Evolutionary conservation across 306 rosid genomes (phyloP).

Genomic region (Inga laurina): DNA sequence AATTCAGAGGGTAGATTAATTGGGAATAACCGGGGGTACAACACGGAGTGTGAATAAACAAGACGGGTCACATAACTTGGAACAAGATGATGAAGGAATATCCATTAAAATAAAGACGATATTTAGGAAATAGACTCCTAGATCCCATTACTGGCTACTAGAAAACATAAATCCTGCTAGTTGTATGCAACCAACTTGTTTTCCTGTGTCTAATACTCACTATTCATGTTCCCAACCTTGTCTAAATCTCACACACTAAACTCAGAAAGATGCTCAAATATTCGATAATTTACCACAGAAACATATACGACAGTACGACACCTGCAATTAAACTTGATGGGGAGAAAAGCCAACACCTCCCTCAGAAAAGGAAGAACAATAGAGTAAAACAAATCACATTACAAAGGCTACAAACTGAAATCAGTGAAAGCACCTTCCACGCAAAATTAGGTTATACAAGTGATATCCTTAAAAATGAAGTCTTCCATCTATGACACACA

Average conservation of each 20-base stretch:
- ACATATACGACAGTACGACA: not conserved
- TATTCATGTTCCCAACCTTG: not conserved
- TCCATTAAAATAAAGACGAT: not conserved
- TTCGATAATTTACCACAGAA: not conserved
- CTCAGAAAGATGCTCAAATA: not conserved
- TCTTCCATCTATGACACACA: constrained; percentile 15
- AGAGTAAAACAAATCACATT: not conserved
- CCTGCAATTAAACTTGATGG: not conserved
- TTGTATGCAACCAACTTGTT: not conserved
- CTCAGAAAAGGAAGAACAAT: constrained; percentile 2
- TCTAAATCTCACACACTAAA: not conserved
- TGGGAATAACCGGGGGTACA: not conserved
- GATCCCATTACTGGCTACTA: not conserved
- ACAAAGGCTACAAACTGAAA: not conserved
- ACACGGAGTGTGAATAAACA: not conserved
- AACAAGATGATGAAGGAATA: not conserved
- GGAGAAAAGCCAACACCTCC: not conserved
- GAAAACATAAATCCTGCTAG: not conserved
- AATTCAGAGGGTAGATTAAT: not conserved
- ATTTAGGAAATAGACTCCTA: not conserved
- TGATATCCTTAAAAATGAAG: constrained; percentile 16
- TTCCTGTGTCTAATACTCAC: not conserved
- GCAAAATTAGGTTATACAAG: constrained; percentile 6
- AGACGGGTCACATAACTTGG: not conserved
- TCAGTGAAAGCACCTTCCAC: constrained; percentile 16